Conservation (phyloP, 768 basidiomycete species). For the Phaffia tasmanica region DNA sequence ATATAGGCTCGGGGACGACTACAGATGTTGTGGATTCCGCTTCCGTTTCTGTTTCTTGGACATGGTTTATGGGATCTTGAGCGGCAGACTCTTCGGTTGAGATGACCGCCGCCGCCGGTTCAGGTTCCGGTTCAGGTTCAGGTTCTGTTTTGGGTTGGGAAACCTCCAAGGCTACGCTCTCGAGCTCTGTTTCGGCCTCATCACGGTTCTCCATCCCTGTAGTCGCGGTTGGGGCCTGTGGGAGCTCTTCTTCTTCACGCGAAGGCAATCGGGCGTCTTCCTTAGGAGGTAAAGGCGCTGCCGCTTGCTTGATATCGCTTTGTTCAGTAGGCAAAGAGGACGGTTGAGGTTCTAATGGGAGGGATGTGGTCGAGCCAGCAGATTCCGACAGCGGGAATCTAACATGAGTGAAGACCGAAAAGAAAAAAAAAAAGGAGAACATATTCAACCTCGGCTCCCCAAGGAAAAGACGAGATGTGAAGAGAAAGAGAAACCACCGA, state of each 20-base stretch:
- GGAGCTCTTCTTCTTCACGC: background rate
- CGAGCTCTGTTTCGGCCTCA: too few relatives aligned
- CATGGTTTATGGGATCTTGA: background rate
- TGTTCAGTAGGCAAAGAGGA: background rate
- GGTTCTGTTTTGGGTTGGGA: background rate
- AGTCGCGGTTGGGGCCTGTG: background rate
- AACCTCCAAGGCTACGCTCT: background rate
- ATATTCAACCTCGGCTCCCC: background rate
- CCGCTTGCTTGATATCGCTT: background rate
- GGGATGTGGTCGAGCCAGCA: background rate
- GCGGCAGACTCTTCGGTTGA: background rate
- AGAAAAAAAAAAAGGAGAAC: background rate
- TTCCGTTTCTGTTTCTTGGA: background rate
- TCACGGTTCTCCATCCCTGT: too few relatives aligned
- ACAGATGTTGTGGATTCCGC: background rate
- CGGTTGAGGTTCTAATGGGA: background rate
- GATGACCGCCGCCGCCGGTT: background rate
- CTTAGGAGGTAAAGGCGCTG: slow-evolving; percentile 3
- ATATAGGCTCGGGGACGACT: background rate
- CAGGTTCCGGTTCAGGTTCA: slow-evolving; percentile 5
- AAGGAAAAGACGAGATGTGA: too few relatives aligned
- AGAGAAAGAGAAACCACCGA: too few relatives aligned
- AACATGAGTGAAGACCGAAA: too few relatives aligned
- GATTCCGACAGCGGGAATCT: slow-evolving; percentile 8
- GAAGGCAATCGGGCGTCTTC: background rate